Percentiles rank a stretch among this genome's conserved stretches.
Conservation (phyloP, 192 early-diverging fungal genomes). For the Pilobolus umbonatus region DNA sequence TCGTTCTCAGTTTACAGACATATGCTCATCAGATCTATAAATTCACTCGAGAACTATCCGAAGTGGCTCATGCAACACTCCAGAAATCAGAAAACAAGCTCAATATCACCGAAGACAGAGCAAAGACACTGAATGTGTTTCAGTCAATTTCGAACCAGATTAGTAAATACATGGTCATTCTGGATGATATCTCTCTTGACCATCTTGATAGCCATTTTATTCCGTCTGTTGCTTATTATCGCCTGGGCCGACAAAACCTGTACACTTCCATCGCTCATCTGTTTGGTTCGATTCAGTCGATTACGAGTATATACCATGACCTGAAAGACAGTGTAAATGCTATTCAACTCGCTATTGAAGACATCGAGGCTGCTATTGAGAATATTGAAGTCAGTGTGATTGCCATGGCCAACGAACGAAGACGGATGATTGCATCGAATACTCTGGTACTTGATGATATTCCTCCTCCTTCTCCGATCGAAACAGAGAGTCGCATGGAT, state of each 20-base stretch:
- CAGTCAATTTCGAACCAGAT: conserved; percentile 8
- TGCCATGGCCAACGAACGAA: conserved; percentile 15
- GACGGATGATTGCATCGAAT: background rate
- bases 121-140: conserved; percentile 4
- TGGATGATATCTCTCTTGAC: conserved; percentile 20
- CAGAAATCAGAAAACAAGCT: background rate
- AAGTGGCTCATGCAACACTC: background rate
- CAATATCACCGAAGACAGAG: background rate
- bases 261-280: conserved; percentile 16
- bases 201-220: background rate
- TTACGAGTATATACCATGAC: background rate
- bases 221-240: background rate
- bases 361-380: conserved; percentile 8
- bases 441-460: too few species aligned
- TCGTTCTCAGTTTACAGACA: conserved; percentile 9
- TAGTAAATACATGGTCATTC: conserved; percentile 19
- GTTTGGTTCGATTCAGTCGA: conserved; percentile 18
- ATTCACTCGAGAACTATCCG: background rate
- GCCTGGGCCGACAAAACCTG: conserved; percentile 2
- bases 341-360: background rate
- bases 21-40: conserved; percentile 14
- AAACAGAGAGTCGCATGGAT: too few species aligned
- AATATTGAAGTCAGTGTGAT: conserved; percentile 8
- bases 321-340: background rate
- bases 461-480: too few species aligned